These are phyloP conservation scores for Capsella bursapastoris DNA, from an alignment of 345 rosid species.

Conservation along the genomic window DNA sequence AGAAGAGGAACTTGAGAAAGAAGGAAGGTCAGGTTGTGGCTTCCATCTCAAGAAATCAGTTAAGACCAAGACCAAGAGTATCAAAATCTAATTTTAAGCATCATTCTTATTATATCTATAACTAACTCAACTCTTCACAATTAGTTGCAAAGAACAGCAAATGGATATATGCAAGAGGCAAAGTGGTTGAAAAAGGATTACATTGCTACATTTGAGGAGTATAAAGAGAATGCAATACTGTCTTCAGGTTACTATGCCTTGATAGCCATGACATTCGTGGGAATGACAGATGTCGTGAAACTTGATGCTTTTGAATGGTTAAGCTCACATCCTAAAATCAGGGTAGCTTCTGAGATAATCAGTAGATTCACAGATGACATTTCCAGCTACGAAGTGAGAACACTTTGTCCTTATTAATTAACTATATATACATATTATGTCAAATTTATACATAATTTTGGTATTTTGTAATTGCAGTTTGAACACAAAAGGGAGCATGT, in stretches of 20 bases:
- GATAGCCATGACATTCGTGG: conserved; percentile 1
- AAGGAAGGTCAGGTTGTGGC: conserved; percentile 32
- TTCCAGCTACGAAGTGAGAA: conserved; percentile 29
- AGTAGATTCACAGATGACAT: conserved; percentile 27
- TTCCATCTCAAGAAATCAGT: conserved; percentile 37
- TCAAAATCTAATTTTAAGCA: not conserved
- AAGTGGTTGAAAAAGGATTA: conserved; percentile 31
- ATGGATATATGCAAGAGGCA: conserved; percentile 35
- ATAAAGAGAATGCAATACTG: conserved; percentile 15
- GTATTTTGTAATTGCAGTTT: conserved; percentile 1
- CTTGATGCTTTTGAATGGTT: conserved; percentile 35
- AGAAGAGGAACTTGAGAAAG: conserved; percentile 25
- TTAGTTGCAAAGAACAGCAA: conserved; percentile 14
- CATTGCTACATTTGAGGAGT: conserved; percentile 37
- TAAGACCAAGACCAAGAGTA: conserved; percentile 19
- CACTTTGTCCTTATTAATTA: not conserved
- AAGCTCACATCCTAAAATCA: conserved; percentile 32
- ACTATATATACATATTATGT: not conserved
- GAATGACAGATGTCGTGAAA: conserved; percentile 32
- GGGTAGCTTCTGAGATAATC: conserved; percentile 25
- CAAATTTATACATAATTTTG: not conserved
- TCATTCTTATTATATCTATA: not conserved
- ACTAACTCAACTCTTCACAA: not conserved
- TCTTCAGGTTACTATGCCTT: not conserved
- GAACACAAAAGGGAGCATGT: conserved; percentile 35